phyloP scores from a whole-genome alignment of 1,139 yeast genomes.

The Scheffersomyces insectosa region DNA sequence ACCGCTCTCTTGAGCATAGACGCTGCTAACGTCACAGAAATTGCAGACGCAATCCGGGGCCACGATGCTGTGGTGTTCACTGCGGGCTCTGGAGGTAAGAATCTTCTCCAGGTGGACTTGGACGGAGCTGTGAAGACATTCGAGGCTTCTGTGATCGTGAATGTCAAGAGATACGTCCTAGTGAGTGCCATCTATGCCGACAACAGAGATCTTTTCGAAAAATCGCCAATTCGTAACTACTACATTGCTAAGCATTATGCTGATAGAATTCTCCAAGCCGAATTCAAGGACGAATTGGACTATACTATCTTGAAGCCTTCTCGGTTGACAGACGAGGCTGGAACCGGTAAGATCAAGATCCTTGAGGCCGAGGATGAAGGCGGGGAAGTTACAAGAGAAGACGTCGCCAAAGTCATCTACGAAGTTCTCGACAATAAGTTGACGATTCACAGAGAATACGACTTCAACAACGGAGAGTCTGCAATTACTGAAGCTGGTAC shows the following conservation, averaged over 20 bases:
- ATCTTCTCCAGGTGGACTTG: slow-evolving; percentile 55
- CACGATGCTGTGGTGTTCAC: slow-evolving; percentile 60
- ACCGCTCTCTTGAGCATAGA: slow-evolving; percentile 41
- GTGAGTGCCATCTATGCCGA: slow-evolving; percentile 61
- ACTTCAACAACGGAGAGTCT: slow-evolving; percentile 24
- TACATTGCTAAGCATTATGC: slow-evolving; percentile 59
- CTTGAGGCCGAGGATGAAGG: slow-evolving; percentile 10
- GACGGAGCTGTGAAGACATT: slow-evolving; percentile 62
- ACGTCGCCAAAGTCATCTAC: slow-evolving; percentile 30
- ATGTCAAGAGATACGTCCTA: slow-evolving; percentile 49
- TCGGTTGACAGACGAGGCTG: slow-evolving; percentile 34
- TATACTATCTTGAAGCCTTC: slow-evolving; percentile 59
- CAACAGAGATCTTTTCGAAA: slow-evolving; percentile 38
- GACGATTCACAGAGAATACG: slow-evolving; percentile 29
- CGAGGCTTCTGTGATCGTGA: slow-evolving; percentile 54
- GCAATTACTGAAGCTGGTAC: neutral
- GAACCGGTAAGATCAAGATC: slow-evolving; percentile 37
- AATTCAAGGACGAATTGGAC: slow-evolving; percentile 36
- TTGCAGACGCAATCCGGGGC: slow-evolving; percentile 43
- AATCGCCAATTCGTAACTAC: slow-evolving; percentile 35
- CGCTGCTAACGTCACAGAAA: slow-evolving; percentile 29
- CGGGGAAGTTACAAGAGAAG: slow-evolving; percentile 27
- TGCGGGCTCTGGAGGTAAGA: slow-evolving; percentile 65
- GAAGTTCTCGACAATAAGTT: slow-evolving; percentile 19
- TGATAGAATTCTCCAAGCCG: slow-evolving; percentile 44